Conservation (phyloP, 805 yeast genomes). For the Yarrowia sp. region DNA sequence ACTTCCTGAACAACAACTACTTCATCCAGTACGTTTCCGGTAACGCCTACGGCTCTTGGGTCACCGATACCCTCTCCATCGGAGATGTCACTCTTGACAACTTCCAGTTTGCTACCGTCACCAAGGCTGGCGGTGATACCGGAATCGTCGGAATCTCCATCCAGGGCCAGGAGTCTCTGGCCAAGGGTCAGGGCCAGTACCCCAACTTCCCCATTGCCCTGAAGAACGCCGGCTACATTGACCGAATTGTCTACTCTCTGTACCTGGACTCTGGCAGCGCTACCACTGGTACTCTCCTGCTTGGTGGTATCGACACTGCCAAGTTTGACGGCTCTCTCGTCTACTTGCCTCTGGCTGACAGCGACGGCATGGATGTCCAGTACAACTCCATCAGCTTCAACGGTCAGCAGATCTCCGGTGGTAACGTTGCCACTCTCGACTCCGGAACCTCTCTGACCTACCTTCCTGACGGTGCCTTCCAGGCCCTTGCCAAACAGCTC, state of each 20-base stretch:
- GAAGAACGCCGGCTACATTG: conserved; percentile 42
- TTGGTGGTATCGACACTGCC: conserved; percentile 45
- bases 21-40: conserved; percentile 39
- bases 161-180: conserved; percentile 32
- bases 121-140: conserved; percentile 47
- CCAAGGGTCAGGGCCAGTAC: conserved; percentile 29
- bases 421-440: conserved; percentile 42
- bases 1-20: conserved; percentile 30
- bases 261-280: conserved; percentile 40
- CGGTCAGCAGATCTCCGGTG: background rate
- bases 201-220: conserved; percentile 34
- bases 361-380: conserved; percentile 7
- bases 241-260: conserved; percentile 45
- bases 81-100: conserved; percentile 48
- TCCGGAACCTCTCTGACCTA: conserved; percentile 55
- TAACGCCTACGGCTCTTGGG: conserved; percentile 53
- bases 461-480: conserved; percentile 41
- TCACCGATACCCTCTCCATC: conserved; percentile 54
- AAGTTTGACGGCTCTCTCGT: conserved; percentile 42
- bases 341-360: conserved; percentile 28
- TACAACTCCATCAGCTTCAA: background rate
- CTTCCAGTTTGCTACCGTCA: conserved; percentile 69
- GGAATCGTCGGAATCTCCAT: conserved; percentile 45
- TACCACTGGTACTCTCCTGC: conserved; percentile 40
- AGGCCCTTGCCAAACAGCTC: background rate